Evolutionary conservation across 2,329 filamentous ascomycete species (phyloP).

Genomic region (Dothistroma pini): DNA sequence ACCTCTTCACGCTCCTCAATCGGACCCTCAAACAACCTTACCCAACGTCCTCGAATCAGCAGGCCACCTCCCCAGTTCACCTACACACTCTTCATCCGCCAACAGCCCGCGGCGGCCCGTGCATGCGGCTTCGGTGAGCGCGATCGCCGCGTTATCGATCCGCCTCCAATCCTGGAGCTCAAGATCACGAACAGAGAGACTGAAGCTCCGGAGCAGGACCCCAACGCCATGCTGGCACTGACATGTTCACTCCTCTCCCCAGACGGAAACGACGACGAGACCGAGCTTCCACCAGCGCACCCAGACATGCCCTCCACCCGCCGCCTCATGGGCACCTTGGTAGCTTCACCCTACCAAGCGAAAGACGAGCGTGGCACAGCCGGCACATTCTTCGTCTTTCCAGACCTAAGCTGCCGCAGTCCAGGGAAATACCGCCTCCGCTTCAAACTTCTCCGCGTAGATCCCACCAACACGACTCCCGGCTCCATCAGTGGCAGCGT

Average conservation of each 20-base stretch:
- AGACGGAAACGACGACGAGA: constrained; percentile 63
- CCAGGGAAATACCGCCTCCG: constrained; percentile 71
- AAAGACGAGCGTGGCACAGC: constrained; percentile 68
- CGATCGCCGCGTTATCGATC: constrained; percentile 77
- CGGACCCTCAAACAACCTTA: constrained; percentile 8
- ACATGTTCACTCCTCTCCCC: constrained; percentile 75
- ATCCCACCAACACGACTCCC: constrained; percentile 56
- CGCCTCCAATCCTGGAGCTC: constrained; percentile 76
- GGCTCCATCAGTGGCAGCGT: constrained; percentile 49
- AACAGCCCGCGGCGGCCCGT: constrained; percentile 73
- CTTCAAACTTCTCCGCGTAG: constrained; percentile 70
- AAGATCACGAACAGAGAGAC: constrained; percentile 57
- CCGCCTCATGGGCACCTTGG: constrained; percentile 73
- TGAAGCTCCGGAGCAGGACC: constrained; percentile 56
- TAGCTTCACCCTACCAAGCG: constrained; percentile 72
- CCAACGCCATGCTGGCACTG: constrained; percentile 57
- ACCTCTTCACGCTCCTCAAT: constrained; percentile 27
- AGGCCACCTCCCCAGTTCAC: constrained; percentile 29
- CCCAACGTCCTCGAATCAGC: constrained; percentile 9
- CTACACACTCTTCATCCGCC: constrained; percentile 60
- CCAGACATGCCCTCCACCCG: constrained; percentile 66
- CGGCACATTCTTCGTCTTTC: constrained; percentile 83
- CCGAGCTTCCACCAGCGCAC: constrained; percentile 44
- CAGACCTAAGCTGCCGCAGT: constrained; percentile 74
- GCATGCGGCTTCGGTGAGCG: constrained; percentile 81